Conservation (phyloP, 1,284 basidiomycete genomes). For the Filobasidium uniguttulatum region DNA sequence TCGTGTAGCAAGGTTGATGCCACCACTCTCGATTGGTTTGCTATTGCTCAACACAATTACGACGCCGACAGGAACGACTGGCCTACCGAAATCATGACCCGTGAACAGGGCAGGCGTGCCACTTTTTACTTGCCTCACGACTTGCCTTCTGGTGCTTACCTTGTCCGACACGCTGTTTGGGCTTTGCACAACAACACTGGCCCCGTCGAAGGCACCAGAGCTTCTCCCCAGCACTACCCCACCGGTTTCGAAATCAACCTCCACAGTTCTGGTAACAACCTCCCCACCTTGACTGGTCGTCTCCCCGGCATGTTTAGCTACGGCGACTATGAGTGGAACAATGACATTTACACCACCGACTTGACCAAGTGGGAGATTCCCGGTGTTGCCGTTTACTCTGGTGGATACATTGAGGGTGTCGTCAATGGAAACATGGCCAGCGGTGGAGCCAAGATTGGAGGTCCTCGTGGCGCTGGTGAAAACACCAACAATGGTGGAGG, state of each 20-base stretch:
- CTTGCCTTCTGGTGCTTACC: neutral
- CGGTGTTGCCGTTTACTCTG: neutral
- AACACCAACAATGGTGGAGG: too few species aligned
- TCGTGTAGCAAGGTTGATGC: neutral
- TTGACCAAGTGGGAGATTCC: constrained; percentile 1
- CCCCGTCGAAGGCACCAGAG: neutral
- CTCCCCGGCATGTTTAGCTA: constrained; percentile 1
- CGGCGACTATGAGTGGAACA: neutral
- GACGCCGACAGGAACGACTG: neutral
- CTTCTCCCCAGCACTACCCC: neutral
- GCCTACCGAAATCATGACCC: constrained; percentile 4
- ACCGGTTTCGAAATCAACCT: neutral
- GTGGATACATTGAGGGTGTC: constrained; percentile 1
- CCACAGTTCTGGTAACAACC: neutral
- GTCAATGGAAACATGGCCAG: neutral
- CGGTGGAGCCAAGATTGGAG: neutral
- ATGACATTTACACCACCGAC: neutral
- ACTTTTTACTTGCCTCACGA: neutral
- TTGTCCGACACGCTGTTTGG: neutral
- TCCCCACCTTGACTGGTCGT: neutral
- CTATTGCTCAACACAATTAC: constrained; percentile 1
- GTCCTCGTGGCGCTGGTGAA: too few species aligned
- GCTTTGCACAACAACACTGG: constrained; percentile 3
- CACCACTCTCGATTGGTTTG: neutral
- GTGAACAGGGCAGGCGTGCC: neutral